Evolutionary conservation across 2,329 filamentous ascomycete species (phyloP), one percentile per base, ranked within the genome.

Genomic region (Claviceps arundinis): DNA sequence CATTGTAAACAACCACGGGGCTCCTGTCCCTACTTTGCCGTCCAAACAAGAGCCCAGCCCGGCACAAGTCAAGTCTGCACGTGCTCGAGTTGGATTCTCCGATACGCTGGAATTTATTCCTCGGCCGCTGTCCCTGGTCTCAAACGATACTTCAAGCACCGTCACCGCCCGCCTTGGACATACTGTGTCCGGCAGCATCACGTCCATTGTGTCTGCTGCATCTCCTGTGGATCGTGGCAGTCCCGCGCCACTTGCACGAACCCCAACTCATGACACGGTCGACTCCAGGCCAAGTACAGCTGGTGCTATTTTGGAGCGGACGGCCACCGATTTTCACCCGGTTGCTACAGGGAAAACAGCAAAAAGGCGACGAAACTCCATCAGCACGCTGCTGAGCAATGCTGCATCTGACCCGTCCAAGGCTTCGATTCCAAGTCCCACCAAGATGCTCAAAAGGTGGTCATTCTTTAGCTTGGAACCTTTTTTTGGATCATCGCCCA

Each of bases 21-120:
- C 37, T 38, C 47, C 53, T 26, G 48, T 56, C 5, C 47, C 42
- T 3, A 50, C 50, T n/a, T 57, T 53, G 46, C 52, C 7, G 41
- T 51, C 8, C 30, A 52, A 22, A 42, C 43, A 54, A 6, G 55
- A 57, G 5, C 50, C 46, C 45, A 58, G 57, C 34, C 54, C 56
- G 14, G 61, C 60, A 48, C 61, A 62, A 24, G 46, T 64, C 62
- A 66, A 67, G 50, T 55, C 67, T 1, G 54, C 76, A 4, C 78
- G 82, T 54, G 77, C 82, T 43, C 76, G 85, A 13, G 89, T 95
- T 46, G 87, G 85, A 1, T 95, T 95, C 62, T 89, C 87, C 1
- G 89, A 94, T 56, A 86, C 81, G 11, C 74, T 94, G 30, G 87
- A 94, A 65, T 89, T 86, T 56, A 90, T 90, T 59, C 85, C 85